Evolutionary conservation across 2,329 filamentous ascomycete species (phyloP).

Genomic region (Pleurostoma richardsiae): DNA sequence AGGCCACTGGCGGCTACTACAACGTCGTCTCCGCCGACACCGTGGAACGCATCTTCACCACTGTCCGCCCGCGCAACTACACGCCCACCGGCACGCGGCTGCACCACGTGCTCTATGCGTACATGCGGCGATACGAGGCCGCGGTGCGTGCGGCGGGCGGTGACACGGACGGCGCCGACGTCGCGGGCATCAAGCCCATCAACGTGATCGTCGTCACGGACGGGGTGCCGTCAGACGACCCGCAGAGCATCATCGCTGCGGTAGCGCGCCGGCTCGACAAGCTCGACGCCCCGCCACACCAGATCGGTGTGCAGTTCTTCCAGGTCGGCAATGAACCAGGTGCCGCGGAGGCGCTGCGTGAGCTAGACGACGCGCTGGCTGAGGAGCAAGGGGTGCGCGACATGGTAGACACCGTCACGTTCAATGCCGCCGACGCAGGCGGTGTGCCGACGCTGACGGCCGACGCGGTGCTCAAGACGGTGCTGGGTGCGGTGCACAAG

Average conservation of each 20-base stretch:
- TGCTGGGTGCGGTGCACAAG: constrained; percentile 14
- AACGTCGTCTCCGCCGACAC: constrained; percentile 53
- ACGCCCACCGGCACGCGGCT: constrained; percentile 75
- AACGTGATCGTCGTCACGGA: constrained; percentile 22
- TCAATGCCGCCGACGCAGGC: constrained; percentile 6
- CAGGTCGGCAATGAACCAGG: constrained; percentile 11
- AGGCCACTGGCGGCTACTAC: constrained; percentile 51
- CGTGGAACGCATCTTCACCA: constrained; percentile 67
- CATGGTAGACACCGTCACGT: constrained; percentile 12
- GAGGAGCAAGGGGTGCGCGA: constrained; percentile 12
- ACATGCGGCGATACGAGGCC: constrained; percentile 53
- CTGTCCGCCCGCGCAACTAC: constrained; percentile 55
- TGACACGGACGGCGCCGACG: constrained; percentile 31
- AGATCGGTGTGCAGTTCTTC: constrained; percentile 15
- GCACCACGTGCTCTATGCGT: constrained; percentile 66
- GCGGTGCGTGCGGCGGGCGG: constrained; percentile 23
- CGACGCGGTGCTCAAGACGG: constrained; percentile 12
- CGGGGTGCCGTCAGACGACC: constrained; percentile 12
- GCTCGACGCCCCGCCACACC: constrained; percentile 12
- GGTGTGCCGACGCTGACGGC: constrained; percentile 8
- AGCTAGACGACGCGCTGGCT: constrained; percentile 15
- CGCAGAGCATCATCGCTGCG: constrained; percentile 10
- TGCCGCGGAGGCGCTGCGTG: constrained; percentile 10
- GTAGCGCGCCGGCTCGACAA: constrained; percentile 12
- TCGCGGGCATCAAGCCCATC: constrained; percentile 85